These are phyloP conservation scores for Aspergillus novofumigatus DNA, from an alignment of 2,329 filamentous ascomycete species.

Conservation along the genomic window DNA sequence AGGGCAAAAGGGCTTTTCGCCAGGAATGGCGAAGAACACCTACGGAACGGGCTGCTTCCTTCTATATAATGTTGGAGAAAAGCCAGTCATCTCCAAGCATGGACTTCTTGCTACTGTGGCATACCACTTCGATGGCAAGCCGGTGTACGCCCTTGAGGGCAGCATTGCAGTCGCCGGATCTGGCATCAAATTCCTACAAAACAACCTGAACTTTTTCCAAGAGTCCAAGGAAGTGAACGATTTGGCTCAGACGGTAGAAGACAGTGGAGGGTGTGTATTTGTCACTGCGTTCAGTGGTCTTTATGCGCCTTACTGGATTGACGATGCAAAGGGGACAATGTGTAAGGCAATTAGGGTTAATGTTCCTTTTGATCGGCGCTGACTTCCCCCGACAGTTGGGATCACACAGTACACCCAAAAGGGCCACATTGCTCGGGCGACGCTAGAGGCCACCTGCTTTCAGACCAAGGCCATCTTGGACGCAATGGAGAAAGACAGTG, in stretches of 20 bases:
- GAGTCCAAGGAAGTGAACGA: conserved; percentile 60
- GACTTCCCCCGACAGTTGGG: conserved; percentile 51
- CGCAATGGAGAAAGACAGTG: conserved; percentile 84
- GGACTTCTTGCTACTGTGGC: conserved; percentile 80
- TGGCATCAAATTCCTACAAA: conserved; percentile 70
- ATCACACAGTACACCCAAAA: conserved; percentile 80
- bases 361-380: not conserved
- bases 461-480: conserved; percentile 91
- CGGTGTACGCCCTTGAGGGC: conserved; percentile 76
- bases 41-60: conserved; percentile 89
- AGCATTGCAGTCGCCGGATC: conserved; percentile 79
- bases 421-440: conserved; percentile 82
- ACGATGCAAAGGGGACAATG: conserved; percentile 85
- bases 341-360: conserved; percentile 45
- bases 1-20: conserved; percentile 76
- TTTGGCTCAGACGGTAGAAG: conserved; percentile 59
- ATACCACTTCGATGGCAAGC: conserved; percentile 69
- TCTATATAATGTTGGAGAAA: conserved; percentile 79
- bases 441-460: conserved; percentile 85
- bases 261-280: conserved; percentile 80
- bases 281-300: conserved; percentile 89
- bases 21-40: conserved; percentile 83
- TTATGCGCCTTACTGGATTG: conserved; percentile 92
- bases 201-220: conserved; percentile 59
- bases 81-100: conserved; percentile 78